Conservation (phyloP, 306 rosid species). For the Dryas alaskensis region DNA sequence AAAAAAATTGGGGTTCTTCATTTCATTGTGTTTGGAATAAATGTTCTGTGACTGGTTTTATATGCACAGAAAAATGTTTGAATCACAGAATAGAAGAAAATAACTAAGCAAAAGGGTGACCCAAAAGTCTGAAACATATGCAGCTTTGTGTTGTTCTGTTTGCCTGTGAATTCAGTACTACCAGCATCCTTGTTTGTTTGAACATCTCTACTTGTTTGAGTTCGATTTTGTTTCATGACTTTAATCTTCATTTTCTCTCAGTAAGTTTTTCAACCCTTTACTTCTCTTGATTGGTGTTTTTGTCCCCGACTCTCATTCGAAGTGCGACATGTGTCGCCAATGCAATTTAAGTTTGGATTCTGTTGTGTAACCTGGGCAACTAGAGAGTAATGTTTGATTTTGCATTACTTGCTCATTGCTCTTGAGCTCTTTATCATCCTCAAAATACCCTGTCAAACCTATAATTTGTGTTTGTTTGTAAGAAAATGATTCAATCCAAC, state of each 20-base stretch:
- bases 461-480: slow-evolving; percentile 12
- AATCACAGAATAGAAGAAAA: slow-evolving; percentile 16
- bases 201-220: slow-evolving; percentile 35
- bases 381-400: slow-evolving; percentile 22
- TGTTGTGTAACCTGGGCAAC: slow-evolving; percentile 26
- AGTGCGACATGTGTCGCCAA: slow-evolving; percentile 31
- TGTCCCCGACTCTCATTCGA: slow-evolving; percentile 33
- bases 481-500: slow-evolving; percentile 11
- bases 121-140: slow-evolving; percentile 17
- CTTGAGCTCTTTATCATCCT: slow-evolving; percentile 27
- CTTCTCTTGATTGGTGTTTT: slow-evolving; percentile 24
- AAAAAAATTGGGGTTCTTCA: slow-evolving; percentile 25
- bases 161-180: slow-evolving; percentile 29
- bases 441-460: slow-evolving; percentile 22
- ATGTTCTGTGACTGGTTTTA: slow-evolving; percentile 28
- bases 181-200: slow-evolving; percentile 29
- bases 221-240: slow-evolving; percentile 31
- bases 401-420: slow-evolving; percentile 24
- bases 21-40: slow-evolving; percentile 13
- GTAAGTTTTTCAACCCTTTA: neutral
- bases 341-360: slow-evolving; percentile 29
- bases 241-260: neutral
- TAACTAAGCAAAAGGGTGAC: slow-evolving; percentile 26
- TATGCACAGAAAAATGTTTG: slow-evolving; percentile 32
- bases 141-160: slow-evolving; percentile 30